Conservation (phyloP, 371 early-diverging fungal genomes). For the Hamiltosporidium tvaerminnensis region DNA sequence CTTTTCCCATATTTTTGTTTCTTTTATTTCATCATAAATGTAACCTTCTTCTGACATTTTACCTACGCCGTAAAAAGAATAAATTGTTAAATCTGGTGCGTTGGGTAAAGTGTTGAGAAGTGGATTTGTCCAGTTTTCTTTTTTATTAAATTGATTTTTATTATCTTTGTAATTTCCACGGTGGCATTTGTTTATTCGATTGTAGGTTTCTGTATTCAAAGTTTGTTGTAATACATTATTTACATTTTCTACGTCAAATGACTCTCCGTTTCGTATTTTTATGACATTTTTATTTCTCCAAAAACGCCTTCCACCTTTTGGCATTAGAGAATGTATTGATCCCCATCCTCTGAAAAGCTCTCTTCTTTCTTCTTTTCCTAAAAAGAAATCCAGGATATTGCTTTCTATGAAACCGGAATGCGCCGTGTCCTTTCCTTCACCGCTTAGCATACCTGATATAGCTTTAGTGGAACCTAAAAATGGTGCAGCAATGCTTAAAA, state of each 20-base stretch:
- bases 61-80: conserved; percentile 66
- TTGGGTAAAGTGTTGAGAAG: conserved; percentile 62
- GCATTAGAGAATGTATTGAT: conserved; percentile 61
- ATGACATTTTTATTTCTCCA: conserved; percentile 57
- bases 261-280: not conserved
- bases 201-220: not conserved
- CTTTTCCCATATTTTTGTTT: not conserved
- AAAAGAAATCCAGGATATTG: conserved; percentile 65
- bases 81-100: conserved; percentile 62
- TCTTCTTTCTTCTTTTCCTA: conserved; percentile 62
- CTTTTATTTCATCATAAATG: conserved; percentile 50
- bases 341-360: conserved; percentile 67
- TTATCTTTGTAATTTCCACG: conserved; percentile 2
- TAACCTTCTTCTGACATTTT: conserved; percentile 64
- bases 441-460: conserved; percentile 56
- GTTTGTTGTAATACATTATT: not conserved
- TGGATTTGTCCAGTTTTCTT: conserved; percentile 67
- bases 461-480: conserved; percentile 72
- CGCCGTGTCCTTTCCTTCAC: conserved; percentile 71
- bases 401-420: conserved; percentile 62
- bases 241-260: conserved; percentile 23
- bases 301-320: conserved; percentile 65
- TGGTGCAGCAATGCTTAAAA: conserved; percentile 71
- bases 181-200: not conserved
- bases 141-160: conserved; percentile 8